Evolutionary conservation across 768 basidiomycete species (phyloP), one percentile per base, ranked within the genome.

Genomic region (Lactarius deliciosus): DNA sequence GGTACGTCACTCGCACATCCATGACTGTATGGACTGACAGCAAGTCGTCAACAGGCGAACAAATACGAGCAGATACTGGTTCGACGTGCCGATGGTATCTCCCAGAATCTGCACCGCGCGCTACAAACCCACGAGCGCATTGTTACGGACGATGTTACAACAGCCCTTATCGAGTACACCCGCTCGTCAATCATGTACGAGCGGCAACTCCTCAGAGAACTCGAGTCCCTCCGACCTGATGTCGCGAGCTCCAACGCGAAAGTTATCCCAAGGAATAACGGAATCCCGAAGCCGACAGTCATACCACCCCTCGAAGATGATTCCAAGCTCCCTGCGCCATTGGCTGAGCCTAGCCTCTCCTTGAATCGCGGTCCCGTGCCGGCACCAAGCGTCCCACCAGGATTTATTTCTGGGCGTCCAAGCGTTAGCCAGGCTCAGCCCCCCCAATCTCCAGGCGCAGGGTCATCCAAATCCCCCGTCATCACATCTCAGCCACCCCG

Each of bases 131-230:
- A 99, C 76, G 92, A 91, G 65, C 85, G 86, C 57, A 85, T 90
- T 69, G 91, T 95, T 34, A 91, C 96, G 62, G 92, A 96, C 64
- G 97, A 99, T 75, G 84, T 98, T 61, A 92, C 92, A 20, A 83
- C 91, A 25, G 91, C 95, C 0, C 79, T 98, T 61, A 86, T 98
- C 56, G 94, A 98, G 76, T 94, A 98, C 76, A 92, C 92, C 20
- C 89, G 96, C 28, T 90, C 94, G 20, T 88, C 89, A 32, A 86
- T 98, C 72, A 86, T 95, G 81, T 97, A 94, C 74, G 96, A 98
- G 75, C 85, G 89, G 69, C 94, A 96, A 74, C 80, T 91, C 18
- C 80, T 98, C 62, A 85, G 89, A 58, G 96, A 98, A 75, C 80
- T 97, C 25, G 96, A 98, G 75, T 83, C 91, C 25, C 84, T 98